Percentiles rank a stretch among this genome's conserved stretches.
Evolutionary conservation across 345 rosid species (phyloP).

Genomic region (Rhodomyrtus tomentosa): DNA sequence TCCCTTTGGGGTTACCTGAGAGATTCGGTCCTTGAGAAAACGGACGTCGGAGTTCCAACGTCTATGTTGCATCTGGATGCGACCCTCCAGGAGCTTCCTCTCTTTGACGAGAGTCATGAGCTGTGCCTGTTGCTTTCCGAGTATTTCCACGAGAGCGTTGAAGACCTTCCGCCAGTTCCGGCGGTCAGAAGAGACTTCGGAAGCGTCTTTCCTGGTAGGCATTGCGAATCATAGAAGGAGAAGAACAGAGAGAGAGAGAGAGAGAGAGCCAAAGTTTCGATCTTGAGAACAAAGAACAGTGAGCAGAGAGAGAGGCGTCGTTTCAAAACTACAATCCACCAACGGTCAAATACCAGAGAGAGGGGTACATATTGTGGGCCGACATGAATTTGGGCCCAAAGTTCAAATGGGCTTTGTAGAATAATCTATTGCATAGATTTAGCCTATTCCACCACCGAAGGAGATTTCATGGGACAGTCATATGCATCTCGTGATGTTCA

Average conservation of each 20-base stretch:
- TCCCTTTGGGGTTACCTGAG: constrained; percentile 21
- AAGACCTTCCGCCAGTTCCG: constrained; percentile 52
- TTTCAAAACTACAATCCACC: neutral
- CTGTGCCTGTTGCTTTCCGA: constrained; percentile 57
- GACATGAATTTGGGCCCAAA: neutral
- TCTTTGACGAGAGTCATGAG: constrained; percentile 43
- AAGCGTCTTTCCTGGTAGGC: constrained; percentile 13
- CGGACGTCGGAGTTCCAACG: constrained; percentile 39
- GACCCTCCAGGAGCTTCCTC: constrained; percentile 48
- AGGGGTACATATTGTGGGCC: neutral
- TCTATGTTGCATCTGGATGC: constrained; percentile 25
- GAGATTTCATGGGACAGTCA: neutral
- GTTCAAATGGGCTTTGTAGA: neutral
- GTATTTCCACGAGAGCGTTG: constrained; percentile 30
- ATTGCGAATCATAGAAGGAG: neutral
- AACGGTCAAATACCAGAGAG: neutral
- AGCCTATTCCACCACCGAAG: neutral
- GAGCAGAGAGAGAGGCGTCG: neutral
- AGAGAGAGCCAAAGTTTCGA: neutral
- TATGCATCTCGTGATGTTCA: neutral
- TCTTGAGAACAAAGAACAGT: neutral
- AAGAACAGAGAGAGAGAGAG: constrained; percentile 1
- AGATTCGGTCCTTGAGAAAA: constrained; percentile 32
- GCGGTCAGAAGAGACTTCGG: constrained; percentile 24
- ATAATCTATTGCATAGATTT: neutral